Evolutionary conservation across 495 filamentous ascomycete species (phyloP), one percentile per base, ranked within the genome.

Genomic region (Apodospora peruviana): DNA sequence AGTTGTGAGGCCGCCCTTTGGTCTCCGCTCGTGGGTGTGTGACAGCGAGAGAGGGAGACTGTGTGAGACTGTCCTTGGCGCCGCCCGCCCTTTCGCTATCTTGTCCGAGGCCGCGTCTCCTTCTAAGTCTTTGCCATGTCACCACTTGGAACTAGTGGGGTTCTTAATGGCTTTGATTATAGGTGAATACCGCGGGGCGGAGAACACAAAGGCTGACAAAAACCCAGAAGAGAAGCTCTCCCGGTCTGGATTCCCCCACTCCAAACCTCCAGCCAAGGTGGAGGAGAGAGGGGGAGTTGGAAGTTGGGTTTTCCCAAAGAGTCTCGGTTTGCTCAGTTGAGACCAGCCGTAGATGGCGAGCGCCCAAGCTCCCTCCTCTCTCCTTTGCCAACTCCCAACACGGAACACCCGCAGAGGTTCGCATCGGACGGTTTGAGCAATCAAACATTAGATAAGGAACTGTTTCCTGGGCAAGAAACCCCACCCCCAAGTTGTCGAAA

Each of bases 101-200:
- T 27, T 8, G 29, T 32, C 22, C 14, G 41, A 29, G 43, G 25
- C 45, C 45, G 45, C 18, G 35, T 49, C 25, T n/a, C n/a, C n/a
- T n/a, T n/a, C n/a, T n/a, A n/a, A n/a, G 21, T 48, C 41, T 27
- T 42, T 41, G 45, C 32, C 32, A 2, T n/a, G 39, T 39, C 53
- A 16, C 23, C 45, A 38, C 47, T 39, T 56, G 48, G 53, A 56
- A 56, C 53, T 52, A 52, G 53, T 56, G 53, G 53, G 53, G 53
- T 56, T 49, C 48, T 56, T 52, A 56, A 48, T 46, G 45, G 32
- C 24, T 35, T 10, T 34, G 17, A 19, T 2, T 44, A 48, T 56
- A 56, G 37, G 20, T 45, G 39, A n/a, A 34, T 35, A 45, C 35
- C 14, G 12, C 23, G 40, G 25, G 35, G 49, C 40, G 45, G 53